Conservation (phyloP, 371 early-diverging fungal species). For the Mortierella sp. region DNA sequence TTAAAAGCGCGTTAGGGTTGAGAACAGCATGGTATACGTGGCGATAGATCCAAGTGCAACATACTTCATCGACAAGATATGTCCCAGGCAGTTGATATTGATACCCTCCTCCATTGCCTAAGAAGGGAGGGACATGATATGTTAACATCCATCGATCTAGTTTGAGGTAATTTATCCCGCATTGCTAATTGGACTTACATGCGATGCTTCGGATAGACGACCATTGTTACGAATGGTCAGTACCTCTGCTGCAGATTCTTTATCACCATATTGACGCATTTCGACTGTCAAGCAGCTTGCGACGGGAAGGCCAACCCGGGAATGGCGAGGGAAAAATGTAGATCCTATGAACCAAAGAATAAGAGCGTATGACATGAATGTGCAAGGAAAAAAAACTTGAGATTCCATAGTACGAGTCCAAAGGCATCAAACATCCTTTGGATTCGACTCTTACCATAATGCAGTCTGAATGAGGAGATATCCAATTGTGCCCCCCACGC, state of each 20-base stretch:
- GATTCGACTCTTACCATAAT: conserved; percentile 42
- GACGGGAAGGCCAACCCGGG: background rate
- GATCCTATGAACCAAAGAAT: conserved; percentile 21
- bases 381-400: background rate
- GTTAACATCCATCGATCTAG: too few relatives aligned
- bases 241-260: conserved; percentile 36
- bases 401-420: too few relatives aligned
- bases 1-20: too few relatives aligned
- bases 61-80: conserved; percentile 42
- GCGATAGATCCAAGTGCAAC: too few relatives aligned
- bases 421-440: too few relatives aligned
- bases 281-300: conserved; percentile 34
- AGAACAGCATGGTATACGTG: background rate
- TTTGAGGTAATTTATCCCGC: conserved; percentile 1
- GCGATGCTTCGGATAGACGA: conserved; percentile 5
- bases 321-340: background rate
- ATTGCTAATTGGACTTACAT: background rate
- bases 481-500: conserved; percentile 46
- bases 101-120: conserved; percentile 33
- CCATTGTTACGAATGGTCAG: conserved; percentile 25
- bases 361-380: too few relatives aligned
- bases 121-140: too few relatives aligned
- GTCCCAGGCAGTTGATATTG: conserved; percentile 21
- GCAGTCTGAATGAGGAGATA: conserved; percentile 38
- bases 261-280: conserved; percentile 46